Conservation (phyloP, 139 green algal genomes). For the Chlorella sorokiniana region DNA sequence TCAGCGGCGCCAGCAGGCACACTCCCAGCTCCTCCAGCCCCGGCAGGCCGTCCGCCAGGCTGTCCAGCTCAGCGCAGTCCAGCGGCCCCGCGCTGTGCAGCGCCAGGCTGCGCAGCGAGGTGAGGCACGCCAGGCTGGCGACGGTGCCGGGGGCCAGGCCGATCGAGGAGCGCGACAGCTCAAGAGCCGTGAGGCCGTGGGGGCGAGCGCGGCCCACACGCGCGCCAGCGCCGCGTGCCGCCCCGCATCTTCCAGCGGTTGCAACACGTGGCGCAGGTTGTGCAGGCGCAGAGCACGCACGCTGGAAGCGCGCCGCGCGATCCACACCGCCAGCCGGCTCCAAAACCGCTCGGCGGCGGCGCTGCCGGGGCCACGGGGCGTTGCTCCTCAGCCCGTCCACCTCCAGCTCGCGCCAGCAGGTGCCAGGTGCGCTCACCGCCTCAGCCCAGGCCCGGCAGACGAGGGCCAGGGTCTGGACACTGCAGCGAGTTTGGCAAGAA, state of each 20-base stretch:
- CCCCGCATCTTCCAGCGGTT: background rate
- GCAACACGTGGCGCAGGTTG: conserved; percentile 17
- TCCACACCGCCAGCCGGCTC: background rate
- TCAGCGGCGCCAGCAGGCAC: background rate
- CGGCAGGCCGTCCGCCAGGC: background rate
- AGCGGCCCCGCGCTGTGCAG: background rate
- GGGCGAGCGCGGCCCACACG: background rate
- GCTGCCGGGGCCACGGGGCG: background rate
- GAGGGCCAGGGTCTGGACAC: background rate
- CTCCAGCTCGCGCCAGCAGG: conserved; percentile 10
- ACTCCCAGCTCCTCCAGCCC: background rate
- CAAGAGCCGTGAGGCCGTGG: background rate
- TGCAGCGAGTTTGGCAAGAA: background rate
- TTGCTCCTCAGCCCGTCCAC: background rate
- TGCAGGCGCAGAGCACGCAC: conserved; percentile 1
- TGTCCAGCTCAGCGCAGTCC: background rate
- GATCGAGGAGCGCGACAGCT: background rate
- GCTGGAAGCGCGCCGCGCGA: background rate
- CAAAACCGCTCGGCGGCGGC: background rate
- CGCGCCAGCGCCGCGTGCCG: background rate
- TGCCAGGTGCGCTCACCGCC: background rate
- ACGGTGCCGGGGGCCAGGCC: background rate
- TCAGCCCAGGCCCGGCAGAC: background rate
- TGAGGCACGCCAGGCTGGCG: background rate
- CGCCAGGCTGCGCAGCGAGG: background rate